Evolutionary conservation across 176 grass and related monocot species (phyloP), one percentile per base, ranked within the genome.

Genomic region (Otatea glauca): DNA sequence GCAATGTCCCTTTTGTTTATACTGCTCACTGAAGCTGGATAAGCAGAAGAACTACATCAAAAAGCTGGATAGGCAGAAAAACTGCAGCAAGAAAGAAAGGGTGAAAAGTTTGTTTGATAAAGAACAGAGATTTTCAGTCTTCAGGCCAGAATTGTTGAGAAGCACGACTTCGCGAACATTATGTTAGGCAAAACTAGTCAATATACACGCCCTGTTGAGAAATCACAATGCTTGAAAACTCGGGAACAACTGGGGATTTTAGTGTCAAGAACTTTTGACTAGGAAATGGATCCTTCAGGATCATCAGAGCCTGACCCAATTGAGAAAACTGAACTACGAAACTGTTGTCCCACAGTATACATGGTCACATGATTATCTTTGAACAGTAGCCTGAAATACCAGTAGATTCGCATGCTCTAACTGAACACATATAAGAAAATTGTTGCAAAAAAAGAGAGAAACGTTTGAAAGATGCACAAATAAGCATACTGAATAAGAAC

Each of bases 211-310:
- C 63, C 62, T 34, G 63, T 81, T 24, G 53, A 37, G 68, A 59
- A 78, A 32, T 16, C 27, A 7, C 63, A 60, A 38, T 66, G 62
- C 58, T 55, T 24, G 74, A 72, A 56, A 86, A 68, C 65, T 77
- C 83, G 18, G 77, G 44, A 59, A 23, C 54, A n/a, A 44, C 20
- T 47, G 65, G 65, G 32, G 78, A 82, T 82, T 83, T 23, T 29
- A 58, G 21, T 48, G 83, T 77, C 59, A 42, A 7, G 79, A 34
- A 38, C 45, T 77, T 76, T 90, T 81, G 83, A 82, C 83, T 53
- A 48, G 37, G 44, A 16, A 65, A 71, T 37, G 45, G 77, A 86
- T 76, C 44, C 17, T 89, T 77, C 72, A 49, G 9, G 88, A 86
- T 75, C 64, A 83, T 61, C 44, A 23, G 65, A 73, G 67, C 58